Evolutionary conservation across 768 basidiomycete genomes (phyloP).

Genomic region (Collybiopsis luxurians): DNA sequence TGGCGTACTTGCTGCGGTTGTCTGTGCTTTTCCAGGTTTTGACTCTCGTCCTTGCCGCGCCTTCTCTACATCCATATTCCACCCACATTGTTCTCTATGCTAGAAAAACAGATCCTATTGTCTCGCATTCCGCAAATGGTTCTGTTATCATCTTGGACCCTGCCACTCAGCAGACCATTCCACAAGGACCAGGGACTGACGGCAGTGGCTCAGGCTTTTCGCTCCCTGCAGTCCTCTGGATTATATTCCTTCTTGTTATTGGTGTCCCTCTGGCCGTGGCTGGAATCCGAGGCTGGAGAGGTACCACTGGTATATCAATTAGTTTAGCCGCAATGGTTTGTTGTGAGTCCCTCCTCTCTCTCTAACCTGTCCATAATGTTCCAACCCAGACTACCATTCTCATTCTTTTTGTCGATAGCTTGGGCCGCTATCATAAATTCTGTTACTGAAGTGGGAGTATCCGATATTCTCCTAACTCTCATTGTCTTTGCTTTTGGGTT

Average conservation of each 20-base stretch:
- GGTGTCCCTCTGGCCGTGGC: slow-evolving; percentile 54
- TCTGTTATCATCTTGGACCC: slow-evolving; percentile 47
- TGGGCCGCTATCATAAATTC: slow-evolving; percentile 67
- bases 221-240: slow-evolving; percentile 54
- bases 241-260: slow-evolving; percentile 46
- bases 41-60: not conserved
- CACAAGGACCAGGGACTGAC: slow-evolving; percentile 57
- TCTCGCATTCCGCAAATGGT: slow-evolving; percentile 6
- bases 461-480: slow-evolving; percentile 49
- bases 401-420: slow-evolving; percentile 33
- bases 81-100: not conserved
- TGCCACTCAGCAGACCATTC: slow-evolving; percentile 36
- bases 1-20: not conserved
- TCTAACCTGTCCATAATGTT: not conserved
- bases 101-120: not conserved
- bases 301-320: slow-evolving; percentile 53
- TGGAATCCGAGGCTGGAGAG: slow-evolving; percentile 55
- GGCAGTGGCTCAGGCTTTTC: slow-evolving; percentile 52
- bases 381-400: too few relatives aligned
- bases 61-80: not conserved
- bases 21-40: not conserved
- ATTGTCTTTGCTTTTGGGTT: slow-evolving; percentile 49
- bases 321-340: slow-evolving; percentile 49
- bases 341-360: slow-evolving; percentile 27
- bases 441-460: slow-evolving; percentile 41